These are phyloP conservation scores for Teunomyces tritomae DNA, from an alignment of 805 yeast genomes.

Conservation along the genomic window DNA sequence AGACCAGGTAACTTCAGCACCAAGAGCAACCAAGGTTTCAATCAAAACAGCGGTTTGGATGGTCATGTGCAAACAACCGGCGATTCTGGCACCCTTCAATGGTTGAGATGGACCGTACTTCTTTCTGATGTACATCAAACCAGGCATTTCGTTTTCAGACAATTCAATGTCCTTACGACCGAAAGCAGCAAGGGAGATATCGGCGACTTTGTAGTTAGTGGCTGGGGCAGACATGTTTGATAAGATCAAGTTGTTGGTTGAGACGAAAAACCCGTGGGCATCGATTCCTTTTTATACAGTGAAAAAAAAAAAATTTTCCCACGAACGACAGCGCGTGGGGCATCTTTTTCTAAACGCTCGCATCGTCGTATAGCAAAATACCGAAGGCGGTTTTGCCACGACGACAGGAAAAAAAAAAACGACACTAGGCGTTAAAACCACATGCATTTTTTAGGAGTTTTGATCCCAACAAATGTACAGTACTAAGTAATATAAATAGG, in stretches of 20 bases:
- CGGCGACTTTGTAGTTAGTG: conserved; percentile 89
- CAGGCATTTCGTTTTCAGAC: conserved; percentile 99
- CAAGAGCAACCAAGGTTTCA: conserved; percentile 94
- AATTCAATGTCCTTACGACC: conserved; percentile 99
- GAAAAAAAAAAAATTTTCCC: conserved; percentile 6
- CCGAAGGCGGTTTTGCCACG: background rate
- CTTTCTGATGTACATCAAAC: conserved; percentile 95
- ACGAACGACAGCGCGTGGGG: background rate
- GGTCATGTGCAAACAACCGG: conserved; percentile 99
- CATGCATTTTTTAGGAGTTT: background rate
- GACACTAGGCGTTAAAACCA: background rate
- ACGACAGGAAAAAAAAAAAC: background rate
- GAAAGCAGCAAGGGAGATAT: conserved; percentile 97
- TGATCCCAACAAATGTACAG: background rate
- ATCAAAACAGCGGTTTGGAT: conserved; percentile 98
- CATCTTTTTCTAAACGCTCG: background rate
- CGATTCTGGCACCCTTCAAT: conserved; percentile 96
- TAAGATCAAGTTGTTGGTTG: conserved; percentile 3
- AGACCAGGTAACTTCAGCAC: conserved; percentile 99
- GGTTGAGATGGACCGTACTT: conserved; percentile 92
- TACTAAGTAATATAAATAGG: background rate
- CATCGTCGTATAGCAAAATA: background rate
- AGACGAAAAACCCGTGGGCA: background rate
- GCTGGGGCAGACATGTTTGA: conserved; percentile 41
- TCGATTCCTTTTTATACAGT: background rate